These are phyloP conservation scores for Hanseniaspora occidentalis DNA, from an alignment of 805 yeast species.

Conservation along the genomic window DNA sequence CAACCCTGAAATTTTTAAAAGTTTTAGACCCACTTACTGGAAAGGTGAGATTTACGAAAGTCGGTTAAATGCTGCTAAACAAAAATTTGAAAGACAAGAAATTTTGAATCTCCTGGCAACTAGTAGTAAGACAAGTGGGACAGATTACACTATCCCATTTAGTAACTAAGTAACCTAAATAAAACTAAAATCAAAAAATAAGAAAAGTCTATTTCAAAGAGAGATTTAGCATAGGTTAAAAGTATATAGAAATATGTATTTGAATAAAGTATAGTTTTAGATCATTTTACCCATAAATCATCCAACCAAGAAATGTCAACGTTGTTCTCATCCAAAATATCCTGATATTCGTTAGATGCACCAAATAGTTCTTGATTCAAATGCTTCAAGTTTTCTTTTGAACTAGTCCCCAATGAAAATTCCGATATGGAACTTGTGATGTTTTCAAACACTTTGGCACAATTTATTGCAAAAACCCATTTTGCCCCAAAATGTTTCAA, in stretches of 20 bases:
- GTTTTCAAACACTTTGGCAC: constrained; percentile 32
- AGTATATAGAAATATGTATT: not conserved
- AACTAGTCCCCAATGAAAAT: constrained; percentile 27
- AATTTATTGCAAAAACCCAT: constrained; percentile 35
- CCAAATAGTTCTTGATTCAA: constrained; percentile 30
- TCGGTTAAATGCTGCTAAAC: not conserved
- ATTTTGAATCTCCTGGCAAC: not conserved
- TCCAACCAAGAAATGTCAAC: constrained; percentile 34
- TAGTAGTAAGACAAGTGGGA: not conserved
- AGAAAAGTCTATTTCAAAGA: not conserved
- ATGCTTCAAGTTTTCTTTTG: constrained; percentile 27
- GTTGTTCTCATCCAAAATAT: constrained; percentile 33
- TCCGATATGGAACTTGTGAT: constrained; percentile 33
- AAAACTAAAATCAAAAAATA: not conserved
- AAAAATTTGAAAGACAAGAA: not conserved
- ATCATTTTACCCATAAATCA: constrained; percentile 10
- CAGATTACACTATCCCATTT: not conserved
- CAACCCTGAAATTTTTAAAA: not conserved
- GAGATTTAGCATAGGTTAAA: not conserved
- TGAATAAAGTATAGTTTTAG: no score
- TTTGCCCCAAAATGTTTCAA: constrained; percentile 32
- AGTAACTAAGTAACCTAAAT: no score
- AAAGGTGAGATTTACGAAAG: not conserved
- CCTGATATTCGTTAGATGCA: constrained; percentile 33
- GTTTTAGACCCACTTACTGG: not conserved